Conservation (phyloP, 495 filamentous ascomycete species). For the Hamigera avellanea region DNA sequence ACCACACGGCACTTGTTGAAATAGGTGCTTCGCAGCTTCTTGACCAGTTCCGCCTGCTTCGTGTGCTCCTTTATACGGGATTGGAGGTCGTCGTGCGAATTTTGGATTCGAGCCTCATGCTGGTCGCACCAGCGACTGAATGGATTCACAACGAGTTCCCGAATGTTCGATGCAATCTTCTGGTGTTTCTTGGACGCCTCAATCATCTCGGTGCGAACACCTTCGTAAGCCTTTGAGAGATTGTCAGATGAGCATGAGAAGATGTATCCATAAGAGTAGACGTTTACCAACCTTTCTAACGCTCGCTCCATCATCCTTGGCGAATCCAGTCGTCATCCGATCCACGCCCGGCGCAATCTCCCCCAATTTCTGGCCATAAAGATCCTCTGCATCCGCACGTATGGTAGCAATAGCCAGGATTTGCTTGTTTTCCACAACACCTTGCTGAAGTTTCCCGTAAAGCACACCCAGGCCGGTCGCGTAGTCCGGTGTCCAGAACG, state of each 20-base stretch:
- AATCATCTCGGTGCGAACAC: conserved; percentile 87
- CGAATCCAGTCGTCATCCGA: conserved; percentile 67
- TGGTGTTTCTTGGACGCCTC: conserved; percentile 82
- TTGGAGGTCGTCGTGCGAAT: conserved; percentile 90
- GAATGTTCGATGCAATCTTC: conserved; percentile 91
- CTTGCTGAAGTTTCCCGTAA: conserved; percentile 95
- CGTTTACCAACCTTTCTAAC: conserved; percentile 64
- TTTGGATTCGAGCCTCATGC: conserved; percentile 80
- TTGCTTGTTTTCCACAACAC: conserved; percentile 89
- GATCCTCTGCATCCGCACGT: conserved; percentile 92
- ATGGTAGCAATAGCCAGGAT: conserved; percentile 80
- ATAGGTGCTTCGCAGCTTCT: conserved; percentile 88
- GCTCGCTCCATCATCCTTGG: conserved; percentile 90
- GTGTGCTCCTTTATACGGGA: conserved; percentile 80
- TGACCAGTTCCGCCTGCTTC: conserved; percentile 77
- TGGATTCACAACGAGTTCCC: conserved; percentile 85
- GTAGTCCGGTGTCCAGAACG: conserved; percentile 93
- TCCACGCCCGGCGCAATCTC: conserved; percentile 78
- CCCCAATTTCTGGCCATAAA: conserved; percentile 69
- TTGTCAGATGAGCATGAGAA: not conserved
- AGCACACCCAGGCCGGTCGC: conserved; percentile 88
- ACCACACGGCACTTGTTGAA: conserved; percentile 97
- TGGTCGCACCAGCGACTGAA: conserved; percentile 93
- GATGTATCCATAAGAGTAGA: not conserved
- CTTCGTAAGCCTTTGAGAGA: conserved; percentile 73